Evolutionary conservation across 805 yeast genomes (phyloP), one percentile per base, ranked within the genome.

Genomic region (Clavispora vitiphila): DNA sequence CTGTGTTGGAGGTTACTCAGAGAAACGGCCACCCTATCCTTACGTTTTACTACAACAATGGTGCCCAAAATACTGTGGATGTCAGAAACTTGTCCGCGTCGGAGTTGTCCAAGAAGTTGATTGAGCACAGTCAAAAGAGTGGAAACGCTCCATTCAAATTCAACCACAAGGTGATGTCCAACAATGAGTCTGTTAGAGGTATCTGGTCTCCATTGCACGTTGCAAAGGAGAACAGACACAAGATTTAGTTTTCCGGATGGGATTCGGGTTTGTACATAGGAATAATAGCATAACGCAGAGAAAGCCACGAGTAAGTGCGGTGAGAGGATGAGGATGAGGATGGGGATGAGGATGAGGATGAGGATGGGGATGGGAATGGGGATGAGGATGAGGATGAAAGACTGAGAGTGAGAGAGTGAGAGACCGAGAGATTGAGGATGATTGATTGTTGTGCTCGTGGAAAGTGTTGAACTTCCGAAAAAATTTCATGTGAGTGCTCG

Each of bases 151-250:
- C 76, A 55, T 67, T 74, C 53, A 84, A 84, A 62, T 79, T 71
- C 52, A 81, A 86, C 58, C 83, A 87, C 43, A 67, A 64, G 56
- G 98, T 93, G 26, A 77, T 80, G 62, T 83, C 95, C 32, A 65
- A 76, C 47, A 93, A 91, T 60, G 77, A 76, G 41, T 81, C 95
- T 42, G 89, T 91, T 14, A 84, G 99, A 74, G 99, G 99, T 57
- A 75, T 93, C 37, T 93, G 99, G 99, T 89, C 97, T 35, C 99
- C 99, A 44, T 73, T 91, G 71, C 96, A 90, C 58, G 83, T 77
- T 38, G 58, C 61, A 31, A 69, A 67, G 57, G 58, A 52, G n/a
- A 49, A 63, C 47, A 67, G 75, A 54, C 67, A 61, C 48, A 63
- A 60, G 44, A 67, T 69, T 40, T 69, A 56, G 41, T 37, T 16